Evolutionary conservation across 805 yeast genomes (phyloP).

Genomic region (Candida coquimbonensis): DNA sequence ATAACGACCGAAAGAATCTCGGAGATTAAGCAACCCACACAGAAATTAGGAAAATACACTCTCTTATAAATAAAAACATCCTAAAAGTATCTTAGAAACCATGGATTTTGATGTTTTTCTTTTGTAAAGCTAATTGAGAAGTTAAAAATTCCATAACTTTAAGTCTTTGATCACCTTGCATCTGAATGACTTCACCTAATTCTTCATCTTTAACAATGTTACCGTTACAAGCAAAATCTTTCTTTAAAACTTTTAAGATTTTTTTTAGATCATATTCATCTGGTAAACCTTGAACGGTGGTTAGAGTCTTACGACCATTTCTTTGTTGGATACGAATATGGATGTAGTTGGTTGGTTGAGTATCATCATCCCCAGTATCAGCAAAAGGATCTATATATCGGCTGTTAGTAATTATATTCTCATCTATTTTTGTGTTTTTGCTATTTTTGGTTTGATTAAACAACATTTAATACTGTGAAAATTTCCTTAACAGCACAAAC

Average conservation of each 20-base stretch:
- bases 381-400: constrained; percentile 79
- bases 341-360: constrained; percentile 91
- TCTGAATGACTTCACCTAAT: constrained; percentile 93
- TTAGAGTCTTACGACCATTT: constrained; percentile 97
- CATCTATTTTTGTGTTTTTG: too few relatives aligned
- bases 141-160: constrained; percentile 91
- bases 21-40: too few relatives aligned
- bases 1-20: too few relatives aligned
- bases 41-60: too few relatives aligned
- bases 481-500: neutral
- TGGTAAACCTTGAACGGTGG: constrained; percentile 97
- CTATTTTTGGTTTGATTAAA: too few relatives aligned
- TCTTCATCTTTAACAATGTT: constrained; percentile 95
- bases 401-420: neutral
- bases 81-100: constrained; percentile 56
- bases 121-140: constrained; percentile 78
- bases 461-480: too few relatives aligned
- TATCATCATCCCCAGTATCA: constrained; percentile 99
- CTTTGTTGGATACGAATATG: constrained; percentile 99
- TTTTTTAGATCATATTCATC: constrained; percentile 91
- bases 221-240: constrained; percentile 98
- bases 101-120: constrained; percentile 96
- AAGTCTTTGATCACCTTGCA: constrained; percentile 98
- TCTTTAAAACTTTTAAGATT: constrained; percentile 87
- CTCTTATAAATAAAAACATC: too few relatives aligned